Percentiles rank a stretch among this genome's conserved stretches.
These are phyloP conservation scores for Pseudocercospora fijiensis DNA, from an alignment of 2,329 filamentous ascomycete genomes.

Conservation along the genomic window DNA sequence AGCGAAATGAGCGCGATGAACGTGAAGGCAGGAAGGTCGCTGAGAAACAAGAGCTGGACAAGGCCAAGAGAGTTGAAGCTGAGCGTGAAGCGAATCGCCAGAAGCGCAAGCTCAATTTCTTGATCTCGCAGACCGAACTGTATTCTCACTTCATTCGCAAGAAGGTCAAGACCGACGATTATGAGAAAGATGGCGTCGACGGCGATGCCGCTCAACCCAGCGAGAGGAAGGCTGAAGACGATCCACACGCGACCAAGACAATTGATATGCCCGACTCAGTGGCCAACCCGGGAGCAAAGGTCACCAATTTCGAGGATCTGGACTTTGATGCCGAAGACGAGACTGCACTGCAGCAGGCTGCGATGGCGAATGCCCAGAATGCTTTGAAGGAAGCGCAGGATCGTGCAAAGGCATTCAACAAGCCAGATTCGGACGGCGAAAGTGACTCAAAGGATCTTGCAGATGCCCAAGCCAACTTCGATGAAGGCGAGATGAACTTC, in stretches of 20 bases:
- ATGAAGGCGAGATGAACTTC: conserved; percentile 99
- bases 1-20: conserved; percentile 96
- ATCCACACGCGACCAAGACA: conserved; percentile 44
- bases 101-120: conserved; percentile 98
- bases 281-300: conserved; percentile 61
- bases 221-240: conserved; percentile 48
- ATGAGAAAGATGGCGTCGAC: conserved; percentile 85
- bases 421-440: conserved; percentile 50
- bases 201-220: conserved; percentile 62
- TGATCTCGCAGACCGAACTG: conserved; percentile 96
- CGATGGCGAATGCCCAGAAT: conserved; percentile 92
- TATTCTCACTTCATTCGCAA: conserved; percentile 99
- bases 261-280: conserved; percentile 51
- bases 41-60: conserved; percentile 93
- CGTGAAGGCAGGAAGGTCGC: conserved; percentile 90
- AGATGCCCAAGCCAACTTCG: conserved; percentile 56
- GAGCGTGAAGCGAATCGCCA: conserved; percentile 96
- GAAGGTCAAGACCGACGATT: conserved; percentile 97
- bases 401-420: conserved; percentile 90
- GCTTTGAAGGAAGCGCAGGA: conserved; percentile 92
- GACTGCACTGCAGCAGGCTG: conserved; percentile 72
- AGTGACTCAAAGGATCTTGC: conserved; percentile 51
- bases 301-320: conserved; percentile 90
- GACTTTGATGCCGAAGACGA: conserved; percentile 97
- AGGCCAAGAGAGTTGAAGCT: conserved; percentile 92